These are phyloP conservation scores for Colletotrichum sp. DNA, from an alignment of 2,329 filamentous ascomycete species.

Conservation along the genomic window DNA sequence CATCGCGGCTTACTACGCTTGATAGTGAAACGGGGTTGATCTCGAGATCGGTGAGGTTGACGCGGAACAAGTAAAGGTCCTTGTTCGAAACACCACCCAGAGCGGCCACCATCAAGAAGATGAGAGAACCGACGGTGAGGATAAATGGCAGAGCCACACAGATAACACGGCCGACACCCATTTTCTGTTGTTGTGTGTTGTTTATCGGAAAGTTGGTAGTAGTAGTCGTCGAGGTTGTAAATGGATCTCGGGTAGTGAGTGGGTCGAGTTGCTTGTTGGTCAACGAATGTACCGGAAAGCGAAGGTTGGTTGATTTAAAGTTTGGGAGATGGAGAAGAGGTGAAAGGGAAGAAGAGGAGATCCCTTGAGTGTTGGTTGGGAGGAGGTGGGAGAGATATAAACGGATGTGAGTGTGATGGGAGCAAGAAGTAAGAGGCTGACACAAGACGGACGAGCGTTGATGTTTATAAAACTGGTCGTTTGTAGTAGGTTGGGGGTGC, in stretches of 20 bases:
- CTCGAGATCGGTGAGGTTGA: conserved; percentile 68
- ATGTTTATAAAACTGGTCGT: conserved; percentile 22
- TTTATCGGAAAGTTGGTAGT: not conserved
- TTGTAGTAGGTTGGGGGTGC: not conserved
- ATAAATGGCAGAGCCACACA: conserved; percentile 89
- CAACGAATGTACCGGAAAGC: conserved; percentile 9
- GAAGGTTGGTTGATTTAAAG: not conserved
- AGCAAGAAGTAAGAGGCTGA: not conserved
- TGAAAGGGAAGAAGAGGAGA: not conserved
- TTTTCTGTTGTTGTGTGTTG: conserved; percentile 37
- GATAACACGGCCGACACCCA: conserved; percentile 76
- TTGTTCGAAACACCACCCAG: conserved; percentile 63
- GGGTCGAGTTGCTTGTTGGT: not conserved
- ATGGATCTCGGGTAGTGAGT: conserved; percentile 2
- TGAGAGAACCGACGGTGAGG: conserved; percentile 77
- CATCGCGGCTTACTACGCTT: conserved; percentile 20
- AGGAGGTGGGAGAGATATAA: not conserved
- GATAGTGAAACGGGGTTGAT: conserved; percentile 44
- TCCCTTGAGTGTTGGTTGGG: not conserved
- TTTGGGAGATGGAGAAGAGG: not conserved
- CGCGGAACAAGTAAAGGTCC: conserved; percentile 61
- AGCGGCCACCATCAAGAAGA: conserved; percentile 67
- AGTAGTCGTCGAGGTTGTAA: not conserved
- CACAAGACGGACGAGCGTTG: conserved; percentile 6
- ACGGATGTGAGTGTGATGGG: conserved; percentile 8